Base-by-base conservation (phyloP, 805 yeast genomes). In the Hanseniaspora singularis region DNA sequence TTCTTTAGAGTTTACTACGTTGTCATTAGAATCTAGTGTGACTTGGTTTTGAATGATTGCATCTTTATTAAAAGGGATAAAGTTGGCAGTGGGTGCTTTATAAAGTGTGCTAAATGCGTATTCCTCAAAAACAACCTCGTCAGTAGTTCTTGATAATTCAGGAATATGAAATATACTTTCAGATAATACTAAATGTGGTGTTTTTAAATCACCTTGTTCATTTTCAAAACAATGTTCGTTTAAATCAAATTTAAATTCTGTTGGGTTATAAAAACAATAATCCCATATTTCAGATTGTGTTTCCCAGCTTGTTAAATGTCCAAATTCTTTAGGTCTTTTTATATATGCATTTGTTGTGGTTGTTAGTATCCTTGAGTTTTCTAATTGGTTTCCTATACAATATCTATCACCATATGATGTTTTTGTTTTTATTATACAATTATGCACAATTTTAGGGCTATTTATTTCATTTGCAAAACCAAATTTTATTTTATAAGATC, bases 121-220 rank as follows among this genome's bases (percentile, higher is more conserved):
- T 57, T 92, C 97, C 61, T 92, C 99, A 64, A 94, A 89, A 0
- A 92, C 73, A 0, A 92, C 81, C 63, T 87, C 95, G 60, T 92
- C 97, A 14, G 85, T 81, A 60, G 82, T 82, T 54, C 77, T 77
- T 31, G 94, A 82, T 27, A 89, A 68, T 45, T 77, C 80, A 1
- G 95, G 92, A 27, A 89, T 64, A 43, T 86, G 81, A 57, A 81
- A 77, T 20, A 94, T 89, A 4, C 85, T 68, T 56, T 92, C 96
- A 1, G 88, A 78, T 40, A 84, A 69, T 0, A 87, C 68, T 34
- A 92, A 66, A 36, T 44, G 38, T 1, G 48, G 48, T 18, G 32
- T 30, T 16, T 20, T 24, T 8, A 31, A 12, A 16, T 22, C 23
- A 10, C 39, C 38, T 48, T 81, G 76, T 2, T 74, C 65, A 1